phyloP scores from a whole-genome alignment of 2,329 filamentous ascomycete genomes.

The Nothomitra cinnamomea region DNA sequence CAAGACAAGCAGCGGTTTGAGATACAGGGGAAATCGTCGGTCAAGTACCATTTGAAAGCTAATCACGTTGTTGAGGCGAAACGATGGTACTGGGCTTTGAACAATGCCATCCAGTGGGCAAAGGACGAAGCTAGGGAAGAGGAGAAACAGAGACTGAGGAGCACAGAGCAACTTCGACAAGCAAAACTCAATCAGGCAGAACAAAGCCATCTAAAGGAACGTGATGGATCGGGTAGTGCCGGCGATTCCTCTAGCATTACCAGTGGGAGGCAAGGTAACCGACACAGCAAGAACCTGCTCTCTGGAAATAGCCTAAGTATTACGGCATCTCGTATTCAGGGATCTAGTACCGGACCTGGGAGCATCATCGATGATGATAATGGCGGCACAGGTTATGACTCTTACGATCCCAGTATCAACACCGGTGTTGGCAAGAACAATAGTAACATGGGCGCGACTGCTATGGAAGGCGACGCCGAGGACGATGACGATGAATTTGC shows the following conservation, averaged over 20 bases:
- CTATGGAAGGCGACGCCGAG: conserved; percentile 20
- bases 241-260: conserved; percentile 24
- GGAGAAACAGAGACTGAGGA: conserved; percentile 55
- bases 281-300: conserved; percentile 17
- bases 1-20: conserved; percentile 97
- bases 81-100: conserved; percentile 96
- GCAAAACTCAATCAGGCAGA: conserved; percentile 60
- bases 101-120: conserved; percentile 96
- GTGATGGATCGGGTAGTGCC: conserved; percentile 17
- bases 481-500: conserved; percentile 59
- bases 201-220: conserved; percentile 9
- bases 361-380: conserved; percentile 34
- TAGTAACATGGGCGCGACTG: conserved; percentile 13
- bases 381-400: conserved; percentile 32
- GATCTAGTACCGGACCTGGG: conserved; percentile 22
- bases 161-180: conserved; percentile 58
- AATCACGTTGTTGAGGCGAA: conserved; percentile 98
- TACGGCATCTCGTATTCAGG: conserved; percentile 28
- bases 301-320: conserved; percentile 20
- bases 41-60: conserved; percentile 94
- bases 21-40: conserved; percentile 93
- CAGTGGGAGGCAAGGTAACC: conserved; percentile 17
- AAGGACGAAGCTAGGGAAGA: conserved; percentile 95
- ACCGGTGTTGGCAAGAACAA: conserved; percentile 17
- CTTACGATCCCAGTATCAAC: conserved; percentile 38